These are phyloP conservation scores for Populus davidiana DNA, from an alignment of 345 rosid species.

Conservation along the genomic window DNA sequence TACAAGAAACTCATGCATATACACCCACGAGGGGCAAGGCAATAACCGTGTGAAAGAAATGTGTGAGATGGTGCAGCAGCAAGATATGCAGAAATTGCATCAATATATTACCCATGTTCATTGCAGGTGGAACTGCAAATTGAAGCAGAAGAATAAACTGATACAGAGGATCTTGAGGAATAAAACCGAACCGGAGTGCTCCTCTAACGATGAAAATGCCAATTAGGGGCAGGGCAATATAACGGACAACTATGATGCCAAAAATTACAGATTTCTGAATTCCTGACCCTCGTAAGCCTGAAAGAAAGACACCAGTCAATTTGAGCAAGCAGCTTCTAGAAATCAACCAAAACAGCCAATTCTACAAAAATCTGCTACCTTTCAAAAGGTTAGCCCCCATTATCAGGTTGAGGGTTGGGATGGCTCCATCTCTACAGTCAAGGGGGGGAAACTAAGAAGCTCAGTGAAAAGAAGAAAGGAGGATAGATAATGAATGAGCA, in stretches of 20 bases:
- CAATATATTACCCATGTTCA: conserved; percentile 35
- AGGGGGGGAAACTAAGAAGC: neutral
- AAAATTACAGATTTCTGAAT: conserved; percentile 34
- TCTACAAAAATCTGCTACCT: conserved; percentile 33
- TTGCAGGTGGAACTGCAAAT: conserved; percentile 67
- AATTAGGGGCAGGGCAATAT: conserved; percentile 46
- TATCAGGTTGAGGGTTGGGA: conserved; percentile 60
- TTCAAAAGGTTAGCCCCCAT: conserved; percentile 64
- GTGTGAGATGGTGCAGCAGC: neutral
- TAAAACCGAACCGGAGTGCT: conserved; percentile 44
- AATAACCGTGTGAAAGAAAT: no score
- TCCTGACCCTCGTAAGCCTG: conserved; percentile 55
- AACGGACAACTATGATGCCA: conserved; percentile 51
- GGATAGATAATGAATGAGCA: neutral
- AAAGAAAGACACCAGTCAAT: neutral
- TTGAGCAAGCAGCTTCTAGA: neutral
- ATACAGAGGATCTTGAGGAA: conserved; percentile 56
- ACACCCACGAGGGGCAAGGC: no score
- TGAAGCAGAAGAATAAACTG: conserved; percentile 65
- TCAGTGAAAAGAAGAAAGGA: neutral
- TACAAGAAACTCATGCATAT: no score
- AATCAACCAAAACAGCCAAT: neutral
- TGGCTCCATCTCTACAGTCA: conserved; percentile 55
- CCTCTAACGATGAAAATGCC: conserved; percentile 51
- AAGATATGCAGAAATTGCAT: neutral